Evolutionary conservation across 345 rosid species (phyloP).

Genomic region (Murraya paniculata): DNA sequence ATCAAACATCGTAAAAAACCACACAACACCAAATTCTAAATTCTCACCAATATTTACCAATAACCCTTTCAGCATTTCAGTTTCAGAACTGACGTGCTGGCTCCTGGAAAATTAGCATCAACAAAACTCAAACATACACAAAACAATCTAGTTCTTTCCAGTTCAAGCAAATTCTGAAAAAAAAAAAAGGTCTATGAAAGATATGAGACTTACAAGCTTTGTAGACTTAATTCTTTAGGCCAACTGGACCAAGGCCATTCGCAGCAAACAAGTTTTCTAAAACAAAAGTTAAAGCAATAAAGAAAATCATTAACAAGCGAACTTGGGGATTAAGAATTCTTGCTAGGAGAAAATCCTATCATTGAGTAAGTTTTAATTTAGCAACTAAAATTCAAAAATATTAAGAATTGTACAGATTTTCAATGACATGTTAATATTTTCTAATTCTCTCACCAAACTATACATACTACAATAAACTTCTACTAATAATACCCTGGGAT

Average conservation of each 20-base stretch:
- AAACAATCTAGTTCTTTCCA: background rate
- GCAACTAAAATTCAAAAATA: too few species aligned
- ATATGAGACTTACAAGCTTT: background rate
- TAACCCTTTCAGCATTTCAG: background rate
- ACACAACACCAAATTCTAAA: background rate
- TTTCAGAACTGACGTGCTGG: background rate
- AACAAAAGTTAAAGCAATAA: background rate
- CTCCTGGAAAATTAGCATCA: background rate
- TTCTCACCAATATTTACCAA: background rate
- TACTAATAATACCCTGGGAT: too few species aligned
- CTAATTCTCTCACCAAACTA: too few species aligned
- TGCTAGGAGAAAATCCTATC: too few species aligned
- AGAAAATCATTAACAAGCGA: too few species aligned
- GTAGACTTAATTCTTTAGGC: background rate
- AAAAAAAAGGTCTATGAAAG: too few species aligned
- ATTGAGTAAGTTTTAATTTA: too few species aligned
- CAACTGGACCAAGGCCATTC: background rate
- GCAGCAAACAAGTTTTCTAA: background rate
- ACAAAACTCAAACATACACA: background rate
- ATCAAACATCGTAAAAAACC: background rate
- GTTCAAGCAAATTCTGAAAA: background rate
- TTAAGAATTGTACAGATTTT: too few species aligned
- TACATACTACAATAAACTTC: too few species aligned
- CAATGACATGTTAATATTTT: too few species aligned
- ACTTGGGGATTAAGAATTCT: too few species aligned